Evolutionary conservation across 345 rosid species (phyloP).

Genomic region (Acer saccharum): DNA sequence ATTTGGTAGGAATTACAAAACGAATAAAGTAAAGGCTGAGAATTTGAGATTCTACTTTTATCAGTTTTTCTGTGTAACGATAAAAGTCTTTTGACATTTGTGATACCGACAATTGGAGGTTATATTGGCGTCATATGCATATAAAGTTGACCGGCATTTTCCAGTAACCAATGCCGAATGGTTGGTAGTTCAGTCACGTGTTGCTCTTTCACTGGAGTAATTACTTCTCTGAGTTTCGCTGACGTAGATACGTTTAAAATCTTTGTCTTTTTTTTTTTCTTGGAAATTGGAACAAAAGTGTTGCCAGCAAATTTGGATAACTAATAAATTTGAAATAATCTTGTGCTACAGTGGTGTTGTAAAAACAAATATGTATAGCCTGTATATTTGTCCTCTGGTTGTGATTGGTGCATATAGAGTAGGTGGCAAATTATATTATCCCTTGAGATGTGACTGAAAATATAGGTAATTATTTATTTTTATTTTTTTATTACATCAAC

Average conservation of each 20-base stretch:
- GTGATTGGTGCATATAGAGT: too few species aligned
- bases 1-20: neutral
- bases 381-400: too few species aligned
- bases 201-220: neutral
- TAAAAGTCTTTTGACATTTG: neutral
- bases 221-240: neutral
- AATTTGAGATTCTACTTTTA: neutral
- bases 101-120: neutral
- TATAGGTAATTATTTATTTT: too few species aligned
- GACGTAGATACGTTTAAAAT: neutral
- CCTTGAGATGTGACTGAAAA: too few species aligned
- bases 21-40: neutral
- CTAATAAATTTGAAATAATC: too few species aligned
- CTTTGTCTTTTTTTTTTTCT: neutral
- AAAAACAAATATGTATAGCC: too few species aligned
- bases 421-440: too few species aligned
- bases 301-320: too few species aligned
- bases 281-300: neutral
- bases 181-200: neutral
- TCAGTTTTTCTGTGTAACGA: too few species aligned
- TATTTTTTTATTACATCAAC: too few species aligned
- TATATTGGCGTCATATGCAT: neutral
- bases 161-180: neutral
- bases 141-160: neutral
- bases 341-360: too few species aligned